A percentile compares a stretch with the other conserved stretches of the same genome.
phyloP scores from a whole-genome alignment of 179 eudicot species.

The Monotropa hypopitys region DNA sequence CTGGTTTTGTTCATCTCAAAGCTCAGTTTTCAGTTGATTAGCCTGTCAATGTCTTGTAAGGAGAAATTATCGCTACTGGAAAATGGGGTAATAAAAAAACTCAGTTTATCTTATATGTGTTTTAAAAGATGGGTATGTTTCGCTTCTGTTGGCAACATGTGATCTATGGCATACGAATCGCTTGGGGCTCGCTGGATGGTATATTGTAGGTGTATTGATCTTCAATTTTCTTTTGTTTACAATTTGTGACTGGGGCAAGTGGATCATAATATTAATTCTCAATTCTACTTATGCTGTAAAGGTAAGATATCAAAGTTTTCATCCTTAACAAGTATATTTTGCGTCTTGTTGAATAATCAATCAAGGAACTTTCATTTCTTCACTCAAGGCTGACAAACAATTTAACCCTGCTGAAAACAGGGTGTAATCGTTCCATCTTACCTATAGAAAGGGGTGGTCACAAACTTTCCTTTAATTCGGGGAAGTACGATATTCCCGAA shows the following conservation, averaged over 20 bases:
- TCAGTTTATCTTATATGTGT: background rate
- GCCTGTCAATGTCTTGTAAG: background rate
- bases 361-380: background rate
- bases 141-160: background rate
- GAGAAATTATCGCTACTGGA: background rate
- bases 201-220: background rate
- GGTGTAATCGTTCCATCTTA: background rate
- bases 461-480: background rate
- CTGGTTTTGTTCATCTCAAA: background rate
- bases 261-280: background rate
- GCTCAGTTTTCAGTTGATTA: background rate
- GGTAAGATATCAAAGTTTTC: background rate
- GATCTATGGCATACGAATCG: background rate
- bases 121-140: background rate
- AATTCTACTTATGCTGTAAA: background rate
- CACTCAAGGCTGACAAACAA: background rate
- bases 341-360: background rate
- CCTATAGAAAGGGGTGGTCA: background rate
- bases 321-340: background rate
- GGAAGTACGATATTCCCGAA: background rate
- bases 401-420: background rate
- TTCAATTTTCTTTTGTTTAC: background rate
- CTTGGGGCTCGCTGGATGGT: background rate
- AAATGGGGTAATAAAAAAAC: background rate
- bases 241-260: background rate